Evolutionary conservation across 257 asterid genomes (phyloP).

Genomic region (Mentha longifolia): DNA sequence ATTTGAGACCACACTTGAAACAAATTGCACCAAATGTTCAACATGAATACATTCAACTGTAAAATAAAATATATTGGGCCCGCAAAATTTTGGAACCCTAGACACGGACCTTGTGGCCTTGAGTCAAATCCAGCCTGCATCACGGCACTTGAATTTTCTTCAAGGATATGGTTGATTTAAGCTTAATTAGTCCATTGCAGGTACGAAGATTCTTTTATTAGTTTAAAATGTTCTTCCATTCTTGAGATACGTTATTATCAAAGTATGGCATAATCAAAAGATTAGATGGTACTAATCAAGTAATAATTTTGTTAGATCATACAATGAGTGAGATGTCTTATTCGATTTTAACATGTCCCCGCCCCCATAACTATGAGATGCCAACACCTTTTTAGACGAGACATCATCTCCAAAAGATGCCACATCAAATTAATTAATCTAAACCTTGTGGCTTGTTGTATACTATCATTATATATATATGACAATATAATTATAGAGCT

Average conservation of each 20-base stretch:
- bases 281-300: background rate
- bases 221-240: background rate
- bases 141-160: background rate
- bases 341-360: constrained; percentile 3
- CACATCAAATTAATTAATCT: constrained; percentile 7
- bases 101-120: no score
- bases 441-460: background rate
- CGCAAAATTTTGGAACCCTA: no score
- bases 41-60: no score
- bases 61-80: no score
- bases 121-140: no score
- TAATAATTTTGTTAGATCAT: background rate
- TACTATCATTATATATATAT: background rate
- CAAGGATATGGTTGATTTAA: background rate
- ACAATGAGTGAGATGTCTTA: background rate
- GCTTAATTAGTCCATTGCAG: background rate
- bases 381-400: background rate
- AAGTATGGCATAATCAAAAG: background rate
- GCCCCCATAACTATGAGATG: background rate
- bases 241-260: background rate
- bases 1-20: no score
- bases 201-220: background rate
- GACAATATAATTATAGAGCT: no score
- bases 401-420: background rate
- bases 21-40: no score